Base-by-base conservation (phyloP, 2,329 filamentous ascomycete genomes). In the Microdochium paspali region DNA sequence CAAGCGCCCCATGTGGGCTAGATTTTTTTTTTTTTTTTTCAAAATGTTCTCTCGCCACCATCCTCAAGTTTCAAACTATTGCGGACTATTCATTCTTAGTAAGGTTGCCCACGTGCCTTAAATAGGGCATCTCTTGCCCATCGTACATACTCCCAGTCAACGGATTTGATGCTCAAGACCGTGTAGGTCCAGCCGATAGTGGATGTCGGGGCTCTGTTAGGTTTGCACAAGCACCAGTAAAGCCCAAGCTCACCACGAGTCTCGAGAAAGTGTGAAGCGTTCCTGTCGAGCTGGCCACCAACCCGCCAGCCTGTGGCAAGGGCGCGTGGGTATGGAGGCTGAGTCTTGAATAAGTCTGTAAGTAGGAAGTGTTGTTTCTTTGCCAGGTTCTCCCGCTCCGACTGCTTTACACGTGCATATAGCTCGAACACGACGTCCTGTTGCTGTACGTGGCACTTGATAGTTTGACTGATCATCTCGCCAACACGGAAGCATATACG, bases 401-500 rank as follows among this genome's bases (percentile, higher is more conserved):
- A 84, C 46, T 70, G 71, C 1, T 67, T 67, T 2, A 86, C 76
- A 24, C 77, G 71, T 3, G 80, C 80, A 56, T 81, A 87, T 0
- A 87, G 62, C 58, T 86, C 82, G 50, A 86, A 73, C 0, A 75
- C 58, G 3, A 67, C 68, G 1, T 65, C 56, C 20, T 65, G 61
- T n/a, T 65, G 59, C 10, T 63, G 53, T 10, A 53, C 56, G 45
- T 56, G 56, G 44, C 63, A 63, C 2, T 56, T 47, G 1, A 47
- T 42, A 46, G 75, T 71, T 40, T 74, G 69, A 15, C 66, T 66
- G 44, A 80, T 65, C 48, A 84, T 73, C 56, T 85, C 80, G 3
- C 76, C 77, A 23, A 84, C 69, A 24, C 80, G 73, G 54, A 87
- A 86, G 57, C 81, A 85, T 0, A 76, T 80, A 10, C 77, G 72